Conservation (phyloP, 2,329 filamentous ascomycete genomes). For the Aspergillus arachidicola region DNA sequence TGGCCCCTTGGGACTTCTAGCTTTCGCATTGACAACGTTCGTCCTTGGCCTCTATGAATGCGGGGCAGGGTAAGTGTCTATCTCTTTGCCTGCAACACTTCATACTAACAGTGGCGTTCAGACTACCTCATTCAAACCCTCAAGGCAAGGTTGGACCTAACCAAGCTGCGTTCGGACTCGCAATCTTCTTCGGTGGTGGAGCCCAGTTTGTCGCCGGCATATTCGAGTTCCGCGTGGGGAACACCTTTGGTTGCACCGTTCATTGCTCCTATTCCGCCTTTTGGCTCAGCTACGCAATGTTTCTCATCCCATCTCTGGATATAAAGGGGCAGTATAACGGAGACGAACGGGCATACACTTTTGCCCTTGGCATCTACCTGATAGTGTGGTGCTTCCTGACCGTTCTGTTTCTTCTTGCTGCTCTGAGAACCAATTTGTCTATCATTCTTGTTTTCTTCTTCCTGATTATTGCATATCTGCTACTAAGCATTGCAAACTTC, state of each 20-base stretch:
- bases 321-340: conserved; percentile 52
- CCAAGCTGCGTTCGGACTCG: conserved; percentile 29
- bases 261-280: conserved; percentile 65
- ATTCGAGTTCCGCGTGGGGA: conserved; percentile 56
- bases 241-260: conserved; percentile 65
- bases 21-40: conserved; percentile 69
- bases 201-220: conserved; percentile 30
- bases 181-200: conserved; percentile 32
- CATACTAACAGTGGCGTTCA: not conserved
- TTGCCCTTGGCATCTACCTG: conserved; percentile 60
- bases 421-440: conserved; percentile 60
- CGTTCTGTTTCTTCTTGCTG: conserved; percentile 57
- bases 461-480: conserved; percentile 60
- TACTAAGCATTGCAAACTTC: conserved; percentile 59
- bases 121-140: conserved; percentile 28
- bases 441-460: conserved; percentile 62
- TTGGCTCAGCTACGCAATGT: conserved; percentile 64
- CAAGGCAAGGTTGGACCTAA: conserved; percentile 24
- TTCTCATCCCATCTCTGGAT: conserved; percentile 55
- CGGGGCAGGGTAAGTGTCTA: conserved; percentile 49
- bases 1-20: conserved; percentile 61
- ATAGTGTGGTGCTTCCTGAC: conserved; percentile 65
- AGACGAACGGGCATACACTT: conserved; percentile 45
- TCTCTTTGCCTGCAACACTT: not conserved
- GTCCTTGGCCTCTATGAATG: conserved; percentile 55